Evolutionary conservation across 495 filamentous ascomycete genomes (phyloP), one percentile per base, ranked within the genome.

Genomic region (Terfezia claveryi): DNA sequence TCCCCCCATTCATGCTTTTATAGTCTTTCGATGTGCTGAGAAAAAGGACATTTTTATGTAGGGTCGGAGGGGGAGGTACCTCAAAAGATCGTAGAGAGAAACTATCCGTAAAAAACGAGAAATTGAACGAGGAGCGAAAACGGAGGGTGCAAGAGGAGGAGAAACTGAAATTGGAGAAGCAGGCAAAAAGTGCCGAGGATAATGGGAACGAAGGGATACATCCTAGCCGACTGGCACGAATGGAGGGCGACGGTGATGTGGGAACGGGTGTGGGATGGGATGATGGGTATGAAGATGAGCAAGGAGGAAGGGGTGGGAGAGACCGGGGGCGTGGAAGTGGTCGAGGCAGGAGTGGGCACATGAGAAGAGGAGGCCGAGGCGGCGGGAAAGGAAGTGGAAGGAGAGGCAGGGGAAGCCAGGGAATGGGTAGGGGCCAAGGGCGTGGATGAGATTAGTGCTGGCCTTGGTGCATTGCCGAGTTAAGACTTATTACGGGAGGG

Each of bases 11-110:
- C 37, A 10, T 44, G 36, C 36, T 51, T 23, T 8, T 50, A 44
- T 17, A 10, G 27, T 37, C 2, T 11, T 17, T 4, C 12, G 37
- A 53, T 23, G 23, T 17, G 27, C 38, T 54, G 36, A 10, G 32
- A 23, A 41, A 14, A 50, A 10, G 46, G n/a, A 54, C 70, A 68
- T 60, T 20, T 36, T n/a, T 50, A 9, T 49, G 54, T 53, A 81
- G 79, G 38, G 81, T 76, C 51, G 88, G 85, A 49, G 88, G 88
- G 16, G 91, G 91, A 46, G 84, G 81, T 49, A 94, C 87, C 64
- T 84, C 77, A 32, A 71, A 76, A 46, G 64, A 73, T 50, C 73
- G 91, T 58, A 76, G 73, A 61, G 72, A 77, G 50, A 93, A 89
- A 71, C 80, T 98, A 64, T 70, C 76, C 60, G 73, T 73, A 10